phyloP scores from a whole-genome alignment of 177 flowering plant genomes.

The Vitis hybrid region DNA sequence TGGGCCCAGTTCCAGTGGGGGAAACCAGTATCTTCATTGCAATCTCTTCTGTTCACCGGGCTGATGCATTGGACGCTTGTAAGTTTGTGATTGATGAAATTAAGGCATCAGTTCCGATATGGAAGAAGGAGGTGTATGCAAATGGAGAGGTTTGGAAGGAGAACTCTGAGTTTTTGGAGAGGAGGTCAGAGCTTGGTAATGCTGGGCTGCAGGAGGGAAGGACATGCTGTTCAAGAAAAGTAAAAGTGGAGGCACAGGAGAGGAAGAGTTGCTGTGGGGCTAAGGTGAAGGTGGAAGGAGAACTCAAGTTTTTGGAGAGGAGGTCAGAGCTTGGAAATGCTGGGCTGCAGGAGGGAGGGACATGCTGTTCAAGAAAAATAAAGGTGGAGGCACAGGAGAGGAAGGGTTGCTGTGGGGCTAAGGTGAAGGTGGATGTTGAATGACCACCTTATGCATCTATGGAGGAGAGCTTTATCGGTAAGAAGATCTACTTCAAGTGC shows the following conservation, averaged over 20 bases:
- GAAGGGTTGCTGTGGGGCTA: conserved; percentile 20
- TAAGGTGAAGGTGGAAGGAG: conserved; percentile 22
- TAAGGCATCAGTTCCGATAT: conserved; percentile 92
- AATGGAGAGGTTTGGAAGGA: conserved; percentile 98
- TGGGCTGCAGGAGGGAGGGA: background rate
- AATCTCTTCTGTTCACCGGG: conserved; percentile 79
- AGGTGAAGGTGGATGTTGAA: background rate
- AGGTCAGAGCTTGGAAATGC: conserved; percentile 35
- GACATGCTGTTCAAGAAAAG: conserved; percentile 10
- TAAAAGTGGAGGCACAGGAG: conserved; percentile 14
- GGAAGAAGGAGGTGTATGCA: conserved; percentile 94
- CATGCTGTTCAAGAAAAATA: conserved; percentile 12
- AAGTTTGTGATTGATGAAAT: conserved; percentile 84
- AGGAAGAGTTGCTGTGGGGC: conserved; percentile 23
- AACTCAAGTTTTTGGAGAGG: conserved; percentile 56
- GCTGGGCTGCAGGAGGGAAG: background rate
- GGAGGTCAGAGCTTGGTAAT: conserved; percentile 42
- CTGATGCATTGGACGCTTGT: conserved; percentile 81
- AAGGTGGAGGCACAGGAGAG: conserved; percentile 16
- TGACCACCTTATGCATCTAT: no score
- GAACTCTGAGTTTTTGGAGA: conserved; percentile 78
- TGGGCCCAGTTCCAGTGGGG: conserved; percentile 82
- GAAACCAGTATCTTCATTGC: conserved; percentile 92
- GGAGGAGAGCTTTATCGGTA: no score
- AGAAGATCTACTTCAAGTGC: no score